These are phyloP conservation scores for Podospora pseudocomata DNA, from an alignment of 495 filamentous ascomycete genomes.

Conservation along the genomic window DNA sequence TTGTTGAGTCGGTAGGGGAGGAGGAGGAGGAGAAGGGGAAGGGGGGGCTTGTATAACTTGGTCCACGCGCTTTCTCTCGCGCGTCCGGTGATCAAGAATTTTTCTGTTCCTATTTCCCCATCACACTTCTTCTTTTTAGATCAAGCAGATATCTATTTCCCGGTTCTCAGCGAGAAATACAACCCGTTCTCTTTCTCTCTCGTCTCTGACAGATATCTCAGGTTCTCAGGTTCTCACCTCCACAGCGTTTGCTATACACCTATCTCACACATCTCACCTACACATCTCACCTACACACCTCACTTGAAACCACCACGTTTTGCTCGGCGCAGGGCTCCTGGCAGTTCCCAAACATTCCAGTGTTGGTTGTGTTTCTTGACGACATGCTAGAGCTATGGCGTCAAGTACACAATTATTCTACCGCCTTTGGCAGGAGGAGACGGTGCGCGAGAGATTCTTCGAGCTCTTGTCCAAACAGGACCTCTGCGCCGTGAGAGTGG, in stretches of 20 bases:
- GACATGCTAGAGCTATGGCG: constrained; percentile 50
- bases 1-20: neutral
- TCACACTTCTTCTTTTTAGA: neutral
- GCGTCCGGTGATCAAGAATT: constrained; percentile 9
- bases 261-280: neutral
- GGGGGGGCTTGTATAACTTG: constrained; percentile 7
- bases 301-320: neutral
- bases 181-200: neutral
- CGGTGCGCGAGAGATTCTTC: constrained; percentile 49
- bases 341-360: neutral
- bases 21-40: no score
- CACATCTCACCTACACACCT: neutral
- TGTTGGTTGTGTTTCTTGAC: constrained; percentile 19
- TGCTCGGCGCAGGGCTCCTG: neutral
- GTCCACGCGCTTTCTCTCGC: neutral
- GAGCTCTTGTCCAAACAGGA: constrained; percentile 47
- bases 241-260: neutral
- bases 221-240: neutral
- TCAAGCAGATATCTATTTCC: neutral
- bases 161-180: no score
- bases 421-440: constrained; percentile 52
- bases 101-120: constrained; percentile 13
- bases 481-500: constrained; percentile 48
- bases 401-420: constrained; percentile 45
- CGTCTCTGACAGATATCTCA: neutral